phyloP scores from a whole-genome alignment of 192 early-diverging fungal species.

The Mortierella antarctica region DNA sequence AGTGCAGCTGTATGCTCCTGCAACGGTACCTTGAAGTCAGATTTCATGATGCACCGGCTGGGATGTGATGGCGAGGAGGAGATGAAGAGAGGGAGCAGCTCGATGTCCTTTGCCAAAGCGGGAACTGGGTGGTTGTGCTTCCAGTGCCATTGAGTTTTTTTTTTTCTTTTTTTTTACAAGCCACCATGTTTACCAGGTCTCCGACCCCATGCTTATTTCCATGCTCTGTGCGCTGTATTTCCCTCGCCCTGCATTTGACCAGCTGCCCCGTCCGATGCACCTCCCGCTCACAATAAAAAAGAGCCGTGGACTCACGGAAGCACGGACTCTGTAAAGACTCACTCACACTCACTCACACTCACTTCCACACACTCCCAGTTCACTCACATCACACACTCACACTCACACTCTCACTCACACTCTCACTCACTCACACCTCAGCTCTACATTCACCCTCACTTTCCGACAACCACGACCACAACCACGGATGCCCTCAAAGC shows the following conservation, averaged over 20 bases:
- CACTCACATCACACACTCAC: background rate
- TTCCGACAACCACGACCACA: background rate
- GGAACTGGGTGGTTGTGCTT: background rate
- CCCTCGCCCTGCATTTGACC: too few relatives aligned
- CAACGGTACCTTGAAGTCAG: conserved; percentile 48
- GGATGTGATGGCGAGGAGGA: background rate
- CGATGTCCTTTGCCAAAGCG: background rate
- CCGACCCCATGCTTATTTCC: too few relatives aligned
- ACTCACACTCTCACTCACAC: background rate
- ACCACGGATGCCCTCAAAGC: conserved; percentile 33
- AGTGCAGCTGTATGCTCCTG: background rate
- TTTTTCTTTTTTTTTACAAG: conserved; percentile 31
- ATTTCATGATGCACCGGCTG: conserved; percentile 43
- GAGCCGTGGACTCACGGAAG: too few relatives aligned
- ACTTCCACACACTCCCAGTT: background rate
- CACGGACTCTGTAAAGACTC: background rate
- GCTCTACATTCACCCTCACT: background rate
- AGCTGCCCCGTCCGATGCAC: too few relatives aligned
- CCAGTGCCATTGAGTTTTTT: background rate
- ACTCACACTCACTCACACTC: background rate
- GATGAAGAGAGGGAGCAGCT: background rate
- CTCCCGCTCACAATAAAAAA: too few relatives aligned
- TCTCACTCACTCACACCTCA: background rate
- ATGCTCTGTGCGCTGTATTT: too few relatives aligned
- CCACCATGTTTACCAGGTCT: conserved; percentile 8